phyloP scores from a whole-genome alignment of 345 rosid species.

The Aurinia saxatilis region DNA sequence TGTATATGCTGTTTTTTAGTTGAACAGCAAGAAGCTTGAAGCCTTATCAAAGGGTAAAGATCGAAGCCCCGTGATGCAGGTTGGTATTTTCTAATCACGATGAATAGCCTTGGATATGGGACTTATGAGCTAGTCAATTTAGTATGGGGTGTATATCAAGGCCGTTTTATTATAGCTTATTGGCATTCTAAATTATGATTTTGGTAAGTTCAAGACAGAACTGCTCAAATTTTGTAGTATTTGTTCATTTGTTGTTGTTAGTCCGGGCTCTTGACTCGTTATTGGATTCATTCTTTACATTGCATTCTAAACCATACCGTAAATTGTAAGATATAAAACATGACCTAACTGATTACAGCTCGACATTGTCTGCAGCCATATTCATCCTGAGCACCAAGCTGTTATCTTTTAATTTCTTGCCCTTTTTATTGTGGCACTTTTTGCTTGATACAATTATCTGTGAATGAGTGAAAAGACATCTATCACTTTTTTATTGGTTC shows the following conservation, averaged over 20 bases:
- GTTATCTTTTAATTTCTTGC: background rate
- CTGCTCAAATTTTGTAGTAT: background rate
- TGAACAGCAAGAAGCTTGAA: slow-evolving; percentile 82
- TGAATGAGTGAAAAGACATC: too few relatives aligned
- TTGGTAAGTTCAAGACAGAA: background rate
- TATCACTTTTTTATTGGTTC: background rate
- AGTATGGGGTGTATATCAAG: too few relatives aligned
- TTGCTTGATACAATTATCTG: background rate
- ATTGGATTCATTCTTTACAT: background rate
- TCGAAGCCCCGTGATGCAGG: slow-evolving; percentile 73
- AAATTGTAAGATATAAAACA: background rate
- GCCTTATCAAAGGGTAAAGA: slow-evolving; percentile 59
- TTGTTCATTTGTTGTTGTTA: background rate
- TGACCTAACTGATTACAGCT: slow-evolving; percentile 3
- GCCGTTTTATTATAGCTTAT: background rate
- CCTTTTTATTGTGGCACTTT: background rate
- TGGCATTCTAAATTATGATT: background rate
- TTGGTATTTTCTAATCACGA: slow-evolving; percentile 28
- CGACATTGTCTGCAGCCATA: background rate
- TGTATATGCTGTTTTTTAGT: slow-evolving; percentile 32
- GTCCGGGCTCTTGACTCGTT: background rate
- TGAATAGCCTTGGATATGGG: background rate
- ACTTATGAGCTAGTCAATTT: too few relatives aligned
- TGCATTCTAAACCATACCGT: background rate
- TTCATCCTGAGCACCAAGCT: background rate